Evolutionary conservation across 2,329 filamentous ascomycete species (phyloP).

Genomic region (Aspergillus transmontanensis): DNA sequence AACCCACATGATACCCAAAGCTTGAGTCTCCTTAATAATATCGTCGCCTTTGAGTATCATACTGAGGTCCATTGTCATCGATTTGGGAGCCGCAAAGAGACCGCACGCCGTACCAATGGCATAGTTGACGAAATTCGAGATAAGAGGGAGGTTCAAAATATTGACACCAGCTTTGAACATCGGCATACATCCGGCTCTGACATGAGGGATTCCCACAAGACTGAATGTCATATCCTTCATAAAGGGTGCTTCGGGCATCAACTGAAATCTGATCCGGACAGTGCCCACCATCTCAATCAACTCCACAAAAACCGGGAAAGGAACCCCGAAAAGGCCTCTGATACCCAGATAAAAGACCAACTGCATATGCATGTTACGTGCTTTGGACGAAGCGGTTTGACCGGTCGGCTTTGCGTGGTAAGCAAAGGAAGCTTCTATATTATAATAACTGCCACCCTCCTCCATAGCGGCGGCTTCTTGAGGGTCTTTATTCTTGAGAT

Average conservation of each 20-base stretch:
- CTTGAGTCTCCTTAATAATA: conserved; percentile 81
- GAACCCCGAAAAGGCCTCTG: conserved; percentile 85
- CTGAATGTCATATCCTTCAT: conserved; percentile 91
- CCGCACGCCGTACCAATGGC: conserved; percentile 83
- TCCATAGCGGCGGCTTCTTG: conserved; percentile 87
- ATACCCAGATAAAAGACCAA: conserved; percentile 91
- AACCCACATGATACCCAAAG: conserved; percentile 88
- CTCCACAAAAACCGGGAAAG: conserved; percentile 85
- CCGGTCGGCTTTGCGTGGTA: conserved; percentile 83
- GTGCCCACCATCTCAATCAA: conserved; percentile 90
- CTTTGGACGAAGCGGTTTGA: conserved; percentile 73
- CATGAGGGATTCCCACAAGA: conserved; percentile 88
- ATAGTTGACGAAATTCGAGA: conserved; percentile 96
- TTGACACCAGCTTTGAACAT: conserved; percentile 92
- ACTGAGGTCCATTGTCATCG: conserved; percentile 85
- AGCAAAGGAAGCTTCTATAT: conserved; percentile 84
- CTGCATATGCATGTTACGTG: conserved; percentile 96
- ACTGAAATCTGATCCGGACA: conserved; percentile 76
- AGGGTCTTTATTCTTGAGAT: conserved; percentile 78
- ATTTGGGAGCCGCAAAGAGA: conserved; percentile 94
- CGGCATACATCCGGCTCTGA: conserved; percentile 85
- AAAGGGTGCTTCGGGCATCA: conserved; percentile 90
- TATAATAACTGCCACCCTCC: conserved; percentile 90
- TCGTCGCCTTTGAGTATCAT: conserved; percentile 90
- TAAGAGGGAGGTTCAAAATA: conserved; percentile 85